Conservation (phyloP, 495 filamentous ascomycete species). For the Daldinia childiae region DNA sequence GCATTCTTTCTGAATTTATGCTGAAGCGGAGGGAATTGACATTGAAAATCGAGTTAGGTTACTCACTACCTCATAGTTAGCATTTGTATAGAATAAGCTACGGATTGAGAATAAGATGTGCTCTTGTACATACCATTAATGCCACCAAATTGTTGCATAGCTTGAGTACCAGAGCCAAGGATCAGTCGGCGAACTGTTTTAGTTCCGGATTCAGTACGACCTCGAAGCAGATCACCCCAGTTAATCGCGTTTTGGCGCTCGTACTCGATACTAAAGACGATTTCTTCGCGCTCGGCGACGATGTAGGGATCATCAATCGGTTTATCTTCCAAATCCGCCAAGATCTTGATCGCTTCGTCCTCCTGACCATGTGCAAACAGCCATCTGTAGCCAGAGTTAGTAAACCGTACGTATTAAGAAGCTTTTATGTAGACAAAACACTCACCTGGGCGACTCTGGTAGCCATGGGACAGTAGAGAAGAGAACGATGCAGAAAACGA, state of each 20-base stretch:
- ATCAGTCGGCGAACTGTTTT: slow-evolving; percentile 50
- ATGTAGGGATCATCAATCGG: slow-evolving; percentile 41
- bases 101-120: not conserved
- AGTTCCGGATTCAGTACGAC: slow-evolving; percentile 37
- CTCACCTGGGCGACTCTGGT: slow-evolving; percentile 51
- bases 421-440: not conserved
- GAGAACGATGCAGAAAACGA: slow-evolving; percentile 55
- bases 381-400: slow-evolving; percentile 42
- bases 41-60: slow-evolving; percentile 30
- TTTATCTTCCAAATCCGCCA: slow-evolving; percentile 49
- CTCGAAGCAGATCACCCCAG: slow-evolving; percentile 42
- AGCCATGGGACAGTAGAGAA: slow-evolving; percentile 49
- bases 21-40: not conserved
- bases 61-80: slow-evolving; percentile 49
- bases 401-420: not conserved
- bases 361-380: slow-evolving; percentile 51
- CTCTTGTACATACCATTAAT: slow-evolving; percentile 42
- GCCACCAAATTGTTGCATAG: slow-evolving; percentile 53
- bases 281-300: slow-evolving; percentile 42
- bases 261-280: slow-evolving; percentile 42
- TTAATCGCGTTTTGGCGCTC: slow-evolving; percentile 43
- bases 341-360: slow-evolving; percentile 49
- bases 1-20: not conserved
- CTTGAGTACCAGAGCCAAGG: slow-evolving; percentile 50
- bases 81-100: slow-evolving; percentile 25